Base-by-base conservation (phyloP, 2,329 filamentous ascomycete species). In the Alternaria angustiovoidea region DNA sequence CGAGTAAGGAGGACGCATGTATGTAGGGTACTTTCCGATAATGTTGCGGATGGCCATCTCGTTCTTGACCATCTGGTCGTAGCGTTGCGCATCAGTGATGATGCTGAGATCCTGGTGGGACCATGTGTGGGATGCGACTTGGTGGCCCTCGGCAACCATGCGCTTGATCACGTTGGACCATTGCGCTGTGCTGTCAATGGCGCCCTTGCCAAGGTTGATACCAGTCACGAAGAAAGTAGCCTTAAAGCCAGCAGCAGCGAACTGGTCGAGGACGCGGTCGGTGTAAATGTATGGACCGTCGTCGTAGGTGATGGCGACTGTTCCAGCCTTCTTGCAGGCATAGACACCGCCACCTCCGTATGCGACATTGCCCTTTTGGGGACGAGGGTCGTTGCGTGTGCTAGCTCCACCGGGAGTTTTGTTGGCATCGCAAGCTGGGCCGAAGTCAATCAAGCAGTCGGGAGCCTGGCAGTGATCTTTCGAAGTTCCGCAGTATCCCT, bases 221-320 rank as follows among this genome's bases (percentile, higher is more conserved):
- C 85, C 85, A 6, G 84, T 87, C 54, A 90, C 80, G 73, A 90
- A 91, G 76, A 91, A 91, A 0, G 89, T 91, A 0, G 87, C 89
- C 65, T 86, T 89, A 36, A 86, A 88, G 18, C 83, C 79, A 65
- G 89, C 66, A 16, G 42, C 86, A 26, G 79, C 80, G 34, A 91
- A 82, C 54, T 88, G 81, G 69, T 90, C 85, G 5, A 91, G 81
- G 9, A 91, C 82, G 56, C 86, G 83, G 44, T 80, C 78, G 1
- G 89, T 91, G 75, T 88, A 90, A 24, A 83, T 78, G 66, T 86
- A 77, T 26, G 88, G 89, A 0, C 60, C 89, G 68, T 91, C 89
- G 66, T 91, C 88, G 63, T 86, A 91, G 0, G 88, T 91, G 55
- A 91, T 79, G 26, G 89, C 89, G 66, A 91, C 84, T 11, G 86